These are phyloP conservation scores for Sechiopsis laciniata DNA, from an alignment of 306 rosid genomes.

Conservation along the genomic window DNA sequence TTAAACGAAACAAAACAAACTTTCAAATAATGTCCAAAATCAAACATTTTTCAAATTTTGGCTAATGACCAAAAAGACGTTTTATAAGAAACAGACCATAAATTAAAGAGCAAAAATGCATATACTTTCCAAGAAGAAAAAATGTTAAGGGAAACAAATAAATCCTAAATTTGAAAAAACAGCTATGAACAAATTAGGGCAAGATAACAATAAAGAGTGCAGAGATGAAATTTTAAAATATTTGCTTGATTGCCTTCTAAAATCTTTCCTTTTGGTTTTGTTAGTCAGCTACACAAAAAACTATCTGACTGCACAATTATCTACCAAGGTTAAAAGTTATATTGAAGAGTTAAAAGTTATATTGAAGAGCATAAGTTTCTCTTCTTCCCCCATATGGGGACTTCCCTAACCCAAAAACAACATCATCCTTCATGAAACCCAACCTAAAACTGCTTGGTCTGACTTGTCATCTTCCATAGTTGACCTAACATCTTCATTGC, in stretches of 20 bases:
- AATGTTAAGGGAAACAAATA: not conserved
- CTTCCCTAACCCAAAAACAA: not conserved
- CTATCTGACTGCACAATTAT: not conserved
- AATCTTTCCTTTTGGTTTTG: slow-evolving; percentile 7
- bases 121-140: not conserved
- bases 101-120: not conserved
- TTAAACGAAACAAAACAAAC: not conserved
- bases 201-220: not conserved
- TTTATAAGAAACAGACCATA: not conserved
- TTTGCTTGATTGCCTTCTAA: not conserved
- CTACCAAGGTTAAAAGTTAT: not conserved
- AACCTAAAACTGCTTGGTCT: slow-evolving; percentile 6
- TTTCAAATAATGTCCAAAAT: not conserved
- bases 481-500: slow-evolving; percentile 38
- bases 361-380: not conserved
- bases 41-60: not conserved
- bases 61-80: not conserved
- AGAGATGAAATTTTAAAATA: not conserved
- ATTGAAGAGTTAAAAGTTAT: not conserved
- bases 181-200: not conserved
- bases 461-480: slow-evolving; percentile 23
- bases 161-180: not conserved
- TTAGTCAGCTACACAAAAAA: not conserved
- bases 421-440: too few relatives aligned
- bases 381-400: not conserved